Conservation (phyloP, 1,284 basidiomycete species). For the Leccinum brunneo-olivaceum region DNA sequence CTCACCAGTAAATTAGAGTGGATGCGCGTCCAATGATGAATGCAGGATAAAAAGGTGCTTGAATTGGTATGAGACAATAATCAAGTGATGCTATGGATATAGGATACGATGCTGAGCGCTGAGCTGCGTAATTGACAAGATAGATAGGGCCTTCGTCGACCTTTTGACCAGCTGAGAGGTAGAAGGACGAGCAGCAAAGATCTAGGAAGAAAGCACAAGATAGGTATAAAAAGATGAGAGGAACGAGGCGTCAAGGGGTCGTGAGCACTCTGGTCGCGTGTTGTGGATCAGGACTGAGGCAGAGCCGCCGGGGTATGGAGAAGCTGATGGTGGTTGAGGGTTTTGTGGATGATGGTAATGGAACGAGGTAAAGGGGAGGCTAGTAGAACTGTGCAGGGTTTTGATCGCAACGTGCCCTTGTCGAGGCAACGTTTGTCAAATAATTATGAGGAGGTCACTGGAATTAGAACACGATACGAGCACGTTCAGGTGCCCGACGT, state of each 20-base stretch:
- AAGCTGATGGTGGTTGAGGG: constrained; percentile 34
- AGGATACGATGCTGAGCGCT: constrained; percentile 36
- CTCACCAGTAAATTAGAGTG: constrained; percentile 60
- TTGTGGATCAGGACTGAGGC: constrained; percentile 32
- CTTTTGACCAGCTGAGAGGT: constrained; percentile 30
- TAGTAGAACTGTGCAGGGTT: constrained; percentile 49
- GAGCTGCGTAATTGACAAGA: constrained; percentile 39
- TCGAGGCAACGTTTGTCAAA: constrained; percentile 40
- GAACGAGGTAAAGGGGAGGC: constrained; percentile 54
- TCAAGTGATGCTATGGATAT: constrained; percentile 39
- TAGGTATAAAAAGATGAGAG: constrained; percentile 56
- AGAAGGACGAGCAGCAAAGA: constrained; percentile 32
- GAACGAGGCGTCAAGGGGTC: constrained; percentile 37
- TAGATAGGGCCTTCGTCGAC: constrained; percentile 38
- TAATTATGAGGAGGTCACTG: constrained; percentile 28
- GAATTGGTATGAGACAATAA: constrained; percentile 42
- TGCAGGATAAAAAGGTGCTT: constrained; percentile 41
- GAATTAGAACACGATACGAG: constrained; percentile 19
- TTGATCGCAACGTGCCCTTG: constrained; percentile 70
- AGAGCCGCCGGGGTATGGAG: constrained; percentile 23
- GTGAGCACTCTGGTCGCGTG: constrained; percentile 42
- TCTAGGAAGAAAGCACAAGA: constrained; percentile 40
- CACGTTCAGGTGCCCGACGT: constrained; percentile 19
- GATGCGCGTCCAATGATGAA: constrained; percentile 41
- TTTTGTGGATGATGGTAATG: constrained; percentile 38